Conservation (phyloP, 768 basidiomycete species). For the Rhodotorula kratochvilovae region DNA sequence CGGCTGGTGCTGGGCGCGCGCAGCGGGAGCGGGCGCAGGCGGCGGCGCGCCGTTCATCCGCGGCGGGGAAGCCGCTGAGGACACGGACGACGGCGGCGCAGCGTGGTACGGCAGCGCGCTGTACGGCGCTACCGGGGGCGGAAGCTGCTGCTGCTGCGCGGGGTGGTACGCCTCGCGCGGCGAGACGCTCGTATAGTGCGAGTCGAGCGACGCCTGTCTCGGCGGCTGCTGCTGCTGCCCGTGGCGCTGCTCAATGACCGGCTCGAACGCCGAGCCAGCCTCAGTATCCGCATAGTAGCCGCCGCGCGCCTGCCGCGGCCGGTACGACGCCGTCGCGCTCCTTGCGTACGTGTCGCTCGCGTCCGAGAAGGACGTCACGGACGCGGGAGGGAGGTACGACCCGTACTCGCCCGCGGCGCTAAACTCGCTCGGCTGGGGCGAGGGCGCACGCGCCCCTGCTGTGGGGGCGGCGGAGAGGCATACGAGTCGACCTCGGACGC, state of each 20-base stretch:
- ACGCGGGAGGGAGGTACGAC: conserved; percentile 5
- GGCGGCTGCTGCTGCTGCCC: neutral
- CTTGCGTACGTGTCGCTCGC: neutral
- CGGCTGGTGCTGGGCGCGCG: neutral
- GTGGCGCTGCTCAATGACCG: neutral
- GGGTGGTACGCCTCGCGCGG: neutral
- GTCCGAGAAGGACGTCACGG: neutral
- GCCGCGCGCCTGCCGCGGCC: neutral
- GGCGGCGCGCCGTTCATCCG: neutral
- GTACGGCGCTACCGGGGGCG: neutral
- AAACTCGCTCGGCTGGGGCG: conserved; percentile 10
- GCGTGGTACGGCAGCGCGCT: neutral
- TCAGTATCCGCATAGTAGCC: neutral
- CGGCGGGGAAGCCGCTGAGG: neutral
- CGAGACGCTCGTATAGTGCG: neutral
- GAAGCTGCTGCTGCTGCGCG: no score
- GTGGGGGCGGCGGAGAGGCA: neutral
- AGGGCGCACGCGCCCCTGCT: neutral
- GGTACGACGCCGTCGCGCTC: conserved; percentile 2
- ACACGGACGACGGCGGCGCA: neutral
- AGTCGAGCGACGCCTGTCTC: neutral
- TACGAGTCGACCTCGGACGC: neutral
- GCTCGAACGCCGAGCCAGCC: conserved; percentile 2
- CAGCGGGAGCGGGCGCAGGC: neutral
- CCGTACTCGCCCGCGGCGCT: conserved; percentile 15